A percentile compares a stretch with the other conserved stretches of the same genome.
phyloP scores from a whole-genome alignment of 805 yeast genomes.

The Starmerella geochares region DNA sequence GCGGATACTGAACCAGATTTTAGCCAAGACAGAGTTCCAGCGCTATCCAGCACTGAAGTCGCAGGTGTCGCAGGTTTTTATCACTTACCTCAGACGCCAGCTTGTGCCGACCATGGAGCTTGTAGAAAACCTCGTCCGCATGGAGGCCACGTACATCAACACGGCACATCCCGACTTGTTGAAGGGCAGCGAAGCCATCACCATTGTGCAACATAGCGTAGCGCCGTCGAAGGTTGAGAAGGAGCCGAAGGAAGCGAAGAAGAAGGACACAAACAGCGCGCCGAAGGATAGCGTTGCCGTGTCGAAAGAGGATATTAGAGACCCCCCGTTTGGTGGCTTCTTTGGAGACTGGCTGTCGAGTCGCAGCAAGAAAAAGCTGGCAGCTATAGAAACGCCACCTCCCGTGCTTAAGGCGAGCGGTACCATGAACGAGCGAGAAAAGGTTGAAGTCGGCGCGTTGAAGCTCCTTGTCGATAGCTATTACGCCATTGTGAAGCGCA shows the following conservation, averaged over 20 bases:
- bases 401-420: slow-evolving; percentile 87
- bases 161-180: slow-evolving; percentile 95
- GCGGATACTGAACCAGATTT: slow-evolving; percentile 76
- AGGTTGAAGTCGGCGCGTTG: slow-evolving; percentile 92
- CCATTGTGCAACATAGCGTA: slow-evolving; percentile 14
- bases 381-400: slow-evolving; percentile 95
- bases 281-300: slow-evolving; percentile 26
- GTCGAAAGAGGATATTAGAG: slow-evolving; percentile 28
- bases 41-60: slow-evolving; percentile 92
- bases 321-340: slow-evolving; percentile 61
- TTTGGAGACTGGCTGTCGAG: slow-evolving; percentile 92
- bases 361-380: slow-evolving; percentile 84
- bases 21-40: slow-evolving; percentile 67
- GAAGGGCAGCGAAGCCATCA: slow-evolving; percentile 88
- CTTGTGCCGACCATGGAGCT: slow-evolving; percentile 78
- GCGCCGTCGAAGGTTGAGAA: background rate
- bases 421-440: slow-evolving; percentile 83
- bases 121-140: slow-evolving; percentile 67
- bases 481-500: slow-evolving; percentile 83
- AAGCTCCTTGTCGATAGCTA: slow-evolving; percentile 82
- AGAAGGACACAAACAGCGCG: slow-evolving; percentile 17
- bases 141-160: slow-evolving; percentile 89
- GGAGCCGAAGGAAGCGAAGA: slow-evolving; percentile 8
- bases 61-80: slow-evolving; percentile 67
- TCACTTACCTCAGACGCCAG: slow-evolving; percentile 68